A percentile compares a stretch with the other conserved stretches of the same genome.
Conservation (phyloP, 2,329 filamentous ascomycete species). For the Cladosporium phlei region DNA sequence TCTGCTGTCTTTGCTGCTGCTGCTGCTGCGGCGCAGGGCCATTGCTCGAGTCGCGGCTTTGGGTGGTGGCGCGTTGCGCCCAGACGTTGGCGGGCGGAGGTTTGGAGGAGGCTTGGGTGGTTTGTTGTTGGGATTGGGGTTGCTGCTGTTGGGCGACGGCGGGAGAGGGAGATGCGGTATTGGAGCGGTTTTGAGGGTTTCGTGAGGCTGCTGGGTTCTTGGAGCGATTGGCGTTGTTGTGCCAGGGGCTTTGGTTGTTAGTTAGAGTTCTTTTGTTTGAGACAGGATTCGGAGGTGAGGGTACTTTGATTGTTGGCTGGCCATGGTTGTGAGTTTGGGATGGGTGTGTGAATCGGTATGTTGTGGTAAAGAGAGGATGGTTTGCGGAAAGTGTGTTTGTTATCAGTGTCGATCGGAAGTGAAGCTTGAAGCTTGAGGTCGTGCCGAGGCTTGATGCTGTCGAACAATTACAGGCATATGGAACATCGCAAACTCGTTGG, state of each 20-base stretch:
- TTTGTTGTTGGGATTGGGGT: constrained; percentile 16
- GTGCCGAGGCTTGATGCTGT: constrained; percentile 5
- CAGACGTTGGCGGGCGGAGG: constrained; percentile 21
- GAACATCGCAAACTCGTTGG: neutral
- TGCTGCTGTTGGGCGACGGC: neutral
- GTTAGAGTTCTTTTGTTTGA: neutral
- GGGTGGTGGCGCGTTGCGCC: constrained; percentile 18
- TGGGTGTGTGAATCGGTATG: neutral
- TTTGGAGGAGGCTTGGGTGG: constrained; percentile 18
- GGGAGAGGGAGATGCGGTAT: constrained; percentile 22
- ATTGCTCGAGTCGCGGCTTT: constrained; percentile 16
- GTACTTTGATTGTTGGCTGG: constrained; percentile 4
- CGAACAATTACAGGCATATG: neutral
- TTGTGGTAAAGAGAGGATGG: neutral
- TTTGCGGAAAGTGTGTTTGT: neutral
- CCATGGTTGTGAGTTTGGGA: constrained; percentile 1
- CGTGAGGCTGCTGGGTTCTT: constrained; percentile 20
- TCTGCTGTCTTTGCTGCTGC: constrained; percentile 8
- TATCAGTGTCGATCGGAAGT: neutral
- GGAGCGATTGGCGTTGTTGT: constrained; percentile 2
- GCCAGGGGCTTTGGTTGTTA: neutral
- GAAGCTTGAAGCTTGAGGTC: neutral
- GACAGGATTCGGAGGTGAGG: neutral
- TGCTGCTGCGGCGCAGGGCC: too few species aligned
- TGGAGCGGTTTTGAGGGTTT: constrained; percentile 29